Evolutionary conservation across 768 basidiomycete genomes (phyloP), one percentile per base, ranked within the genome.

Genomic region (Tephrocybe sp.): DNA sequence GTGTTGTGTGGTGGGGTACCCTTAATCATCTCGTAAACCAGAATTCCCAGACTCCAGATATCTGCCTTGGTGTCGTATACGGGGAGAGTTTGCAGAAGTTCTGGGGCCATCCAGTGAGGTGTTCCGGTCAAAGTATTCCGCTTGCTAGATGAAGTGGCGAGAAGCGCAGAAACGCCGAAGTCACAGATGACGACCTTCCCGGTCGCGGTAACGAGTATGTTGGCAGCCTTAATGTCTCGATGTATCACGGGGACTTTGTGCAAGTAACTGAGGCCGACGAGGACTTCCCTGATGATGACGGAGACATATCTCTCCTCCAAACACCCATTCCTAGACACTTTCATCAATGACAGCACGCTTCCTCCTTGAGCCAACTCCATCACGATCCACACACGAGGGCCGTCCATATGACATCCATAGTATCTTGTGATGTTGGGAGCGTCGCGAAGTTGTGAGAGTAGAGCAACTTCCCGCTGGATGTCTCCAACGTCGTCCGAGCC

Each of bases 61-160:
- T 99, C 97, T 2, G 96, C 97, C 65, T 97, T 98, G 44, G 90
- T 89, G 62, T 99, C 96, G 67, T 99, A 98, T 35, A 85, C 78
- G n/a, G 92, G 83, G 9, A 89, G 86, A 9, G 79, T 78, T 56
- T 92, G 89, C 13, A 96, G 91, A 3, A 98, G 93, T 68, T 99
- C 97, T 0, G 97, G 97, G 0, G 97, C 97, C 97, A 99, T 99
- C 96, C 96, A 98, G 64, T 97, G 92, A 0, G 95, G 96, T 1
- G 97, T 98, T 1, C 97, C 97, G 53, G 95, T 92, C 61, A 98
- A 82, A 0, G 97, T 99, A 44, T 95, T 93, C 19, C 97, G 84
- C 67, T 98, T 98, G 66, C 92, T 92, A 9, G 86, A 84, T 2
- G 84, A 77, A 13, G 84, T 90, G 21, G 84, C 81, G 45, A 98